Percentiles rank a stretch among this genome's conserved stretches.
These are phyloP conservation scores for Pulveroboletus sp. DNA, from an alignment of 768 basidiomycete genomes.

Conservation along the genomic window DNA sequence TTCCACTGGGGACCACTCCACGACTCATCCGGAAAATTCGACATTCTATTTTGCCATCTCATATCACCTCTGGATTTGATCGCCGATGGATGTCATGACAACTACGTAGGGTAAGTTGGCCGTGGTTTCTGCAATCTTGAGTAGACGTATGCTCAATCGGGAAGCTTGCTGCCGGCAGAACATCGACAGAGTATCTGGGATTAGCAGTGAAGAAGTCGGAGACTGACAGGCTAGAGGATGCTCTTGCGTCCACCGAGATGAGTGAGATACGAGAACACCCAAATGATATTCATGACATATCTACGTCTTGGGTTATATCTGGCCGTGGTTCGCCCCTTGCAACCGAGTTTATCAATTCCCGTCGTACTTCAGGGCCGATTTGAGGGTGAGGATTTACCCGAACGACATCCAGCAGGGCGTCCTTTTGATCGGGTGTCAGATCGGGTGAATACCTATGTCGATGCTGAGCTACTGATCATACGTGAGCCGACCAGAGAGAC, in stretches of 20 bases:
- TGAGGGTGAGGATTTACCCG: slow-evolving; percentile 81
- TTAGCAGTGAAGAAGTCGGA: no score
- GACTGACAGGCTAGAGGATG: no score
- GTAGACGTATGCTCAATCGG: no score
- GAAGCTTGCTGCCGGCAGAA: no score
- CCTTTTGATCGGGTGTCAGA: slow-evolving; percentile 95
- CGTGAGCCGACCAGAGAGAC: not conserved
- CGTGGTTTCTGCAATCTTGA: no score
- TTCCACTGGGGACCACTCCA: no score
- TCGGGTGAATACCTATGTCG: slow-evolving; percentile 80
- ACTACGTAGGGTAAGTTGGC: no score
- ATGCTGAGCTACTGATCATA: slow-evolving; percentile 1
- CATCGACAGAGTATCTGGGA: no score
- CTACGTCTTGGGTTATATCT: slow-evolving; percentile 60
- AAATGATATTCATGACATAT: slow-evolving; percentile 44
- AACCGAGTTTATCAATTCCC: slow-evolving; percentile 86
- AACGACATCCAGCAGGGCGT: slow-evolving; percentile 91
- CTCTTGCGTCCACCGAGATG: not conserved
- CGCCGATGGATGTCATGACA: no score
- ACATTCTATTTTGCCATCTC: no score
- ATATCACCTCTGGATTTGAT: no score
- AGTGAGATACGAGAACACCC: not conserved
- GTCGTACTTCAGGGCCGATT: slow-evolving; percentile 84
- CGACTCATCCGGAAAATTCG: no score
- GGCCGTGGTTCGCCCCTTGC: slow-evolving; percentile 76